Evolutionary conservation across 371 early-diverging fungal genomes (phyloP).

Genomic region (Neoconidiobolus thromboides): DNA sequence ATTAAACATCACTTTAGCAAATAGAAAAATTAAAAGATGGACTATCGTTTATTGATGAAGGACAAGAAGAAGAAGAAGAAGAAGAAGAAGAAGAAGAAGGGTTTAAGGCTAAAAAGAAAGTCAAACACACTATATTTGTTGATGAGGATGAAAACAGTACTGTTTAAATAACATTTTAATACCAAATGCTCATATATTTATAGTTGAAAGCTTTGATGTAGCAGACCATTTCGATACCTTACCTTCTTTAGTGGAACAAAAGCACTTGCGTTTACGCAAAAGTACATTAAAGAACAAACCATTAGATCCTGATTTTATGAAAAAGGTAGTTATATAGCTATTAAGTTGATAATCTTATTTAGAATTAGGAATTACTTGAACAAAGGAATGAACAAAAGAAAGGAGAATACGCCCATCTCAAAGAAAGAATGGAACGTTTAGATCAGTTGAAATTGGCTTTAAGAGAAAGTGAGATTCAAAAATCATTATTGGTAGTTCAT

Average conservation of each 20-base stretch:
- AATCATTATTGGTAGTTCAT: slow-evolving; percentile 39
- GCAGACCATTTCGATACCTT: slow-evolving; percentile 64
- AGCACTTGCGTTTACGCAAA: slow-evolving; percentile 53
- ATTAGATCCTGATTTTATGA: slow-evolving; percentile 15
- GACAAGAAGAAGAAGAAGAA: slow-evolving; percentile 21
- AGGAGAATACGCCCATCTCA: slow-evolving; percentile 39
- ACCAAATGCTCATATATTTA: background rate
- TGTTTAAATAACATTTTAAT: background rate
- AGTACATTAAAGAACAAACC: slow-evolving; percentile 28
- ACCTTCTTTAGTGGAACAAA: slow-evolving; percentile 59
- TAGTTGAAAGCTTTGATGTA: slow-evolving; percentile 39
- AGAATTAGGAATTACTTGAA: slow-evolving; percentile 9
- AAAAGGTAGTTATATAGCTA: slow-evolving; percentile 4
- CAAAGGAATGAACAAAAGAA: slow-evolving; percentile 26
- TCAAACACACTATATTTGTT: slow-evolving; percentile 78
- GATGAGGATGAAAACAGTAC: slow-evolving; percentile 53
- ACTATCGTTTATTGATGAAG: slow-evolving; percentile 35
- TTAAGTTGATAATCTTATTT: background rate
- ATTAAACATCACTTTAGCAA: slow-evolving; percentile 22
- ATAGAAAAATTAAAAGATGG: slow-evolving; percentile 44
- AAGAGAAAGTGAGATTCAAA: slow-evolving; percentile 58
- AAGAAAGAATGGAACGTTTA: slow-evolving; percentile 57
- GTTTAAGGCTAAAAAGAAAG: slow-evolving; percentile 22
- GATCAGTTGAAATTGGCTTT: slow-evolving; percentile 46
- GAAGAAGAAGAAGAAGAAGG: slow-evolving; percentile 20